Conservation (phyloP, 1,284 basidiomycete species). For the Ganoderma multipileum region DNA sequence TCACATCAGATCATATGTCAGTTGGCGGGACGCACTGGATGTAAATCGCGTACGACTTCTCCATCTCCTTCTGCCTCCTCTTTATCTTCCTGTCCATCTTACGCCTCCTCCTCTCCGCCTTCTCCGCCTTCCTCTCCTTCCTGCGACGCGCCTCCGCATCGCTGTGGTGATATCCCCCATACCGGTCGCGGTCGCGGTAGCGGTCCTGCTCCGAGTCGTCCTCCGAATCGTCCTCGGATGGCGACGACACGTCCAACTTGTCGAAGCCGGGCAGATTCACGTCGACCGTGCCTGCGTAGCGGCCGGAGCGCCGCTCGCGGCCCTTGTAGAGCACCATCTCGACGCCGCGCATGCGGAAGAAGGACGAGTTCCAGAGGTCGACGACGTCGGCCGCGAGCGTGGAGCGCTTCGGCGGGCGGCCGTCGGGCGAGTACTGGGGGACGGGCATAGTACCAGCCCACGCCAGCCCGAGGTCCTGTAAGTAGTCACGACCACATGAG, state of each 20-base stretch:
- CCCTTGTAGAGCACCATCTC: constrained; percentile 81
- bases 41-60: constrained; percentile 68
- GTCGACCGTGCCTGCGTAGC: constrained; percentile 58
- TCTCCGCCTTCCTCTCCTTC: constrained; percentile 43
- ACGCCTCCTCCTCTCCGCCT: constrained; percentile 51
- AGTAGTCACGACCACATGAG: constrained; percentile 6
- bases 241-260: constrained; percentile 44
- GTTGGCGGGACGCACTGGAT: constrained; percentile 52
- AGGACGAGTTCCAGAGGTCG: constrained; percentile 78
- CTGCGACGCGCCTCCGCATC: constrained; percentile 51
- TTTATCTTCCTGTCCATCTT: constrained; percentile 68
- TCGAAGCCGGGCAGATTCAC: constrained; percentile 56
- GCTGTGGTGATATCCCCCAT: constrained; percentile 44
- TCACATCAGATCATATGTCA: constrained; percentile 1
- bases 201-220: constrained; percentile 47
- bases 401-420: constrained; percentile 60
- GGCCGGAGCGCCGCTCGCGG: constrained; percentile 73
- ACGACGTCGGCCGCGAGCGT: constrained; percentile 70
- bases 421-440: constrained; percentile 52
- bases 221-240: constrained; percentile 43
- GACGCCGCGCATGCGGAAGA: constrained; percentile 73
- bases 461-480: constrained; percentile 70
- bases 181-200: constrained; percentile 45
- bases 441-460: constrained; percentile 78
- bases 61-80: constrained; percentile 61